These are phyloP conservation scores for Penicillium sp. DNA, from an alignment of 2,329 filamentous ascomycete species.

Conservation along the genomic window DNA sequence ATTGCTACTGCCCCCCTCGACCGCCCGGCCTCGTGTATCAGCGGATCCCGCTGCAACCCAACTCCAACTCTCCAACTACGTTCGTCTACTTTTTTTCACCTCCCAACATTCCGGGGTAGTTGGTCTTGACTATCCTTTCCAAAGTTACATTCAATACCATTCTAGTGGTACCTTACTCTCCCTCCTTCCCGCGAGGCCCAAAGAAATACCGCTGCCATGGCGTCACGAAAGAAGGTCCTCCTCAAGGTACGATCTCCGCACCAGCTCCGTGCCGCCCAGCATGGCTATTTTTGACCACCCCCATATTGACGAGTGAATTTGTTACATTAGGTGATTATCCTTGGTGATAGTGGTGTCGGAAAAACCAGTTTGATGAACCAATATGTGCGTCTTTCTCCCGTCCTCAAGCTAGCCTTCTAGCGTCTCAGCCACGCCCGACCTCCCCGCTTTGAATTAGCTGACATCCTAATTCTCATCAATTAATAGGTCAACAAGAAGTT, in stretches of 20 bases:
- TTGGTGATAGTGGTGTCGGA: constrained; percentile 97
- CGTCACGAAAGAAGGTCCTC: constrained; percentile 85
- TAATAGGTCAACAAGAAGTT: constrained; percentile 98
- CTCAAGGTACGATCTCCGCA: constrained; percentile 66
- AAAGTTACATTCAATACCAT: neutral
- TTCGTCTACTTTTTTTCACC: neutral
- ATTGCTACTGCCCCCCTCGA: constrained; percentile 29
- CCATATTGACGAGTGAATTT: constrained; percentile 10
- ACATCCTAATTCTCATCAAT: constrained; percentile 5
- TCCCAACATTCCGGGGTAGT: constrained; percentile 1
- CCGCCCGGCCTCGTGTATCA: constrained; percentile 38
- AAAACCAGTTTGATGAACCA: constrained; percentile 99
- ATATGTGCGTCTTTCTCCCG: constrained; percentile 73
- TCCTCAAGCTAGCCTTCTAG: constrained; percentile 1
- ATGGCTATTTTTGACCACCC: neutral
- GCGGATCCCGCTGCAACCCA: constrained; percentile 28
- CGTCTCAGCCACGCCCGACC: constrained; percentile 5
- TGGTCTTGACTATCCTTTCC: neutral
- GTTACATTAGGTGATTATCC: constrained; percentile 81
- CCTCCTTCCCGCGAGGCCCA: neutral
- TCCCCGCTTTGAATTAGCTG: constrained; percentile 16
- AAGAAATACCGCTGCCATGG: constrained; percentile 53
- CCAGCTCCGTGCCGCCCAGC: constrained; percentile 12
- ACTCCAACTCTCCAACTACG: constrained; percentile 21
- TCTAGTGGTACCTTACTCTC: neutral